Conservation (phyloP, 2,329 filamentous ascomycete genomes). For the Fusarium subtropicale region DNA sequence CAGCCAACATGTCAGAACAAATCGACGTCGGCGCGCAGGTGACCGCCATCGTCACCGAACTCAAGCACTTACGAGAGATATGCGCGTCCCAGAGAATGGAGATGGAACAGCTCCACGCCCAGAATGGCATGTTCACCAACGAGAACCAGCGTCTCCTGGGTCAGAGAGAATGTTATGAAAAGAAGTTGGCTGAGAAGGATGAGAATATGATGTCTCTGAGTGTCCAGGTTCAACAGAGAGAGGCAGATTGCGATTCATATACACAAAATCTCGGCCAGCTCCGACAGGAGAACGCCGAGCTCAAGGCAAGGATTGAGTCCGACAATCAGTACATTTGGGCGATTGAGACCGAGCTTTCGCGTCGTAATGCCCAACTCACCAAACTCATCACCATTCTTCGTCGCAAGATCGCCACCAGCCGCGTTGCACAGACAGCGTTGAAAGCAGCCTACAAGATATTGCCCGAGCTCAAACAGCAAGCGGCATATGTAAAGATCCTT, state of each 20-base stretch:
- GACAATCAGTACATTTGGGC: neutral
- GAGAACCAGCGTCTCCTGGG: neutral
- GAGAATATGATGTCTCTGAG: neutral
- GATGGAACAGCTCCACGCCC: neutral
- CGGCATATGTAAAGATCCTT: neutral
- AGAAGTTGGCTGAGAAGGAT: conserved; percentile 3
- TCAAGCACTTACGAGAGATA: neutral
- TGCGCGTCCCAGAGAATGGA: conserved; percentile 3
- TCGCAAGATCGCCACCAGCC: conserved; percentile 1
- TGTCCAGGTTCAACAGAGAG: neutral
- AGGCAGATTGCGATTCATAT: neutral
- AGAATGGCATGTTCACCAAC: neutral
- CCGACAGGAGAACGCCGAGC: neutral
- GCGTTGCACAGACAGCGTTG: conserved; percentile 8
- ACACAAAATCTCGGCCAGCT: neutral
- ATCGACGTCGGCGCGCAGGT: neutral
- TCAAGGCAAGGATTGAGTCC: neutral
- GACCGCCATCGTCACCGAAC: neutral
- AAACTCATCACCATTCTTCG: conserved; percentile 13
- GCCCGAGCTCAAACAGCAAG: neutral
- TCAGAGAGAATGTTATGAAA: neutral
- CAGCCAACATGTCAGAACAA: neutral
- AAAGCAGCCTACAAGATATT: conserved; percentile 17
- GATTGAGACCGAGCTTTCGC: neutral
- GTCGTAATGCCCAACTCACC: neutral